phyloP scores from a whole-genome alignment of 768 basidiomycete species.

The Chalciporus chontae region DNA sequence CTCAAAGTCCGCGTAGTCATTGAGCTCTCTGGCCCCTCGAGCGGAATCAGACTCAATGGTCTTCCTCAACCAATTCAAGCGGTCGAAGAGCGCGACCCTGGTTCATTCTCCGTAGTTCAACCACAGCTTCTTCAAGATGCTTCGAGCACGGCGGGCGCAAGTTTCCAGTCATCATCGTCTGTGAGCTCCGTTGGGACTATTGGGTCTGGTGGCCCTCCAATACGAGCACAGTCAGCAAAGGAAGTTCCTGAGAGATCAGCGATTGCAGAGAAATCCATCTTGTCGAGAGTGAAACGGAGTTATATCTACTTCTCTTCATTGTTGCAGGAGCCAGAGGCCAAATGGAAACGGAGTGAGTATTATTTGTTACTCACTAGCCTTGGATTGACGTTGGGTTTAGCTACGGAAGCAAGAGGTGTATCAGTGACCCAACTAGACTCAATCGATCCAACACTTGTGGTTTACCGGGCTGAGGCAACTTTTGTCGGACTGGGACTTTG shows the following conservation, averaged over 20 bases:
- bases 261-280: constrained; percentile 76
- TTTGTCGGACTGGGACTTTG: constrained; percentile 95
- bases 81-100: constrained; percentile 64
- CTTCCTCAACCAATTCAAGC: constrained; percentile 65
- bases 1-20: constrained; percentile 78
- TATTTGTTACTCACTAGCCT: not conserved
- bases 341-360: constrained; percentile 84
- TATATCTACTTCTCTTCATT: constrained; percentile 98
- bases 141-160: constrained; percentile 62
- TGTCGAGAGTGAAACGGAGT: constrained; percentile 82
- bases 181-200: constrained; percentile 47
- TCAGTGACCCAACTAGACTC: constrained; percentile 94
- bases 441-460: constrained; percentile 93
- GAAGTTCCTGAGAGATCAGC: constrained; percentile 46
- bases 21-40: constrained; percentile 74
- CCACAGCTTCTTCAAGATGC: constrained; percentile 66
- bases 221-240: constrained; percentile 33
- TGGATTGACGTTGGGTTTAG: constrained; percentile 35
- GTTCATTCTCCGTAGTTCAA: constrained; percentile 38
- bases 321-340: constrained; percentile 95
- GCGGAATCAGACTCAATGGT: constrained; percentile 84
- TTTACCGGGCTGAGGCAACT: constrained; percentile 94
- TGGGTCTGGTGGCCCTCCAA: constrained; percentile 31
- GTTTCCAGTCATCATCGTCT: constrained; percentile 65
- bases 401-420: constrained; percentile 83